Evolutionary conservation across 2,329 filamentous ascomycete species (phyloP).

Genomic region (Sporothrix pallida): DNA sequence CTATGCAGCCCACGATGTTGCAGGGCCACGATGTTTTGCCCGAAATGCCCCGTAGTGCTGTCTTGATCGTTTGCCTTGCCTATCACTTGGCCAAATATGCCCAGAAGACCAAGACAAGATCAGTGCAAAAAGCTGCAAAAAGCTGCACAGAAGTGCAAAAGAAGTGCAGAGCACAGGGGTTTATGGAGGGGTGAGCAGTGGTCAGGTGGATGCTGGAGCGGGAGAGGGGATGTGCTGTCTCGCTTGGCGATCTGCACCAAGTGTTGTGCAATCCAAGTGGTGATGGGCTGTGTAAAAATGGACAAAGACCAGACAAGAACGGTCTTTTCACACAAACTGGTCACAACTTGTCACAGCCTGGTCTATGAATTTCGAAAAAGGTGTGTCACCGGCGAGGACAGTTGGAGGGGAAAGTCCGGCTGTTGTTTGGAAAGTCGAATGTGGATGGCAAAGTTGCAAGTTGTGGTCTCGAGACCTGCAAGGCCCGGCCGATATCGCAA

Average conservation of each 20-base stretch:
- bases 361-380: not conserved
- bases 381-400: slow-evolving; percentile 18
- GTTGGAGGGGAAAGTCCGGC: slow-evolving; percentile 8
- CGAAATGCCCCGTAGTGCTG: slow-evolving; percentile 17
- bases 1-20: not conserved
- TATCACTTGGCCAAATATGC: not conserved
- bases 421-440: not conserved
- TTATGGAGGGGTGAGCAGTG: not conserved
- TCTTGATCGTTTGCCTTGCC: not conserved
- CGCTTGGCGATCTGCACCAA: slow-evolving; percentile 12
- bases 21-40: not conserved
- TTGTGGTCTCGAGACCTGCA: slow-evolving; percentile 3
- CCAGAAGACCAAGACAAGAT: slow-evolving; percentile 18
- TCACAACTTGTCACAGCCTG: not conserved
- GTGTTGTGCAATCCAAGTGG: not conserved
- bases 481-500: slow-evolving; percentile 23
- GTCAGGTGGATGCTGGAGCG: slow-evolving; percentile 13
- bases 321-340: not conserved
- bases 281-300: slow-evolving; percentile 9
- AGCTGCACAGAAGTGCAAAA: slow-evolving; percentile 4
- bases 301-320: not conserved
- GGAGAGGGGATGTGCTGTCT: not conserved
- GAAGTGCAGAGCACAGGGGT: not conserved
- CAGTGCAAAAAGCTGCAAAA: not conserved
- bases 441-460: not conserved